These are phyloP conservation scores for Syzygium oleosum DNA, from an alignment of 345 rosid genomes.

Conservation along the genomic window DNA sequence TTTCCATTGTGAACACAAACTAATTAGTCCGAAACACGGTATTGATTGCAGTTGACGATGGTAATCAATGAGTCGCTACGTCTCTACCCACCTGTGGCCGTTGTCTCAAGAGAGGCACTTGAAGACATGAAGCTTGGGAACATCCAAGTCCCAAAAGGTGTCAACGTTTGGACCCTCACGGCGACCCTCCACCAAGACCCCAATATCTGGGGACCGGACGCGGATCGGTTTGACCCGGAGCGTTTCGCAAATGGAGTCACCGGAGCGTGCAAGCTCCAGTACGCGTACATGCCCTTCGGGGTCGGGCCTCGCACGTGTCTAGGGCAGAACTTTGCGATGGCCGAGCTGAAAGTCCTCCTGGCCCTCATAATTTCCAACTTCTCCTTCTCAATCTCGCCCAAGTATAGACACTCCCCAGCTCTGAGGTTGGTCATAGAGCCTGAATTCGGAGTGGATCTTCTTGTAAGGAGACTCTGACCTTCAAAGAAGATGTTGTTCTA, in stretches of 20 bases:
- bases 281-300: slow-evolving; percentile 23
- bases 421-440: slow-evolving; percentile 1
- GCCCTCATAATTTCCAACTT: slow-evolving; percentile 18
- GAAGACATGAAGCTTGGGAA: slow-evolving; percentile 5
- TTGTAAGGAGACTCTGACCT: slow-evolving; percentile 2
- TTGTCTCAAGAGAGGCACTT: slow-evolving; percentile 1
- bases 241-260: slow-evolving; percentile 16
- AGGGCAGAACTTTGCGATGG: slow-evolving; percentile 20
- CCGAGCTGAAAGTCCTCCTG: slow-evolving; percentile 17
- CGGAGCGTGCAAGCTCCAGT: slow-evolving; percentile 19
- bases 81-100: neutral
- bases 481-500: neutral
- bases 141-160: slow-evolving; percentile 2
- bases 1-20: neutral
- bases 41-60: neutral
- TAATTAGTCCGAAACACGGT: neutral
- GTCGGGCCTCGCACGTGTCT: slow-evolving; percentile 16
- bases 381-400: slow-evolving; percentile 16
- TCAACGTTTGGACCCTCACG: slow-evolving; percentile 3
- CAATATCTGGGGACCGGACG: slow-evolving; percentile 19
- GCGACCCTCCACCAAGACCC: slow-evolving; percentile 9
- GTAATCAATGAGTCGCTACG: slow-evolving; percentile 13
- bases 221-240: slow-evolving; percentile 16
- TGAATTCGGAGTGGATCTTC: slow-evolving; percentile 8
- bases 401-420: slow-evolving; percentile 21